These are phyloP conservation scores for Podila clonocystis DNA, from an alignment of 192 early-diverging fungal genomes.

Conservation along the genomic window DNA sequence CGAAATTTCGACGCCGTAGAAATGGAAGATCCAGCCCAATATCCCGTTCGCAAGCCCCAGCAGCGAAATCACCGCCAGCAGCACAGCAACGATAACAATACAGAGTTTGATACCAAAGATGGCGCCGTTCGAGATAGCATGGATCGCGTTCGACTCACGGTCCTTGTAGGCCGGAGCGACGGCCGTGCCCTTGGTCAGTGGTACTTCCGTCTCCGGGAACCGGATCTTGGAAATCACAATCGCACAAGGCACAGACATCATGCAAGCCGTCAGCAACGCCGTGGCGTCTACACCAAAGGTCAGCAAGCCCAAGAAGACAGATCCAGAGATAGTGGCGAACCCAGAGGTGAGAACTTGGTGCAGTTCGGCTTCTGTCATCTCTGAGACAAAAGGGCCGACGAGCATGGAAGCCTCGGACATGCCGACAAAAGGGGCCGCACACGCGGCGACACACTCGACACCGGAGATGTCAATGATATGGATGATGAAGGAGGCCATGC, in stretches of 20 bases:
- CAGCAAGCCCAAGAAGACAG: conserved; percentile 78
- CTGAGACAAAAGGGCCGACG: conserved; percentile 78
- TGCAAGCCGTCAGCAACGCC: conserved; percentile 78
- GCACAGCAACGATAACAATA: conserved; percentile 74
- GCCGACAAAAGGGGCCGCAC: conserved; percentile 86
- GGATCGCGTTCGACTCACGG: conserved; percentile 76
- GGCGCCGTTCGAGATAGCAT: conserved; percentile 84
- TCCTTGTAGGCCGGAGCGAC: conserved; percentile 62
- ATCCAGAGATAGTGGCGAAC: conserved; percentile 88
- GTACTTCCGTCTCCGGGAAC: conserved; percentile 81
- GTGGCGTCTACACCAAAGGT: conserved; percentile 67
- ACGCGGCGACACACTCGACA: conserved; percentile 83
- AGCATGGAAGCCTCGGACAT: conserved; percentile 81
- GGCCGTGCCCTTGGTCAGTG: conserved; percentile 74
- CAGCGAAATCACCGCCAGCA: conserved; percentile 78
- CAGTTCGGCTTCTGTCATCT: conserved; percentile 85
- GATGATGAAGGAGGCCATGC: conserved; percentile 69
- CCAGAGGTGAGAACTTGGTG: conserved; percentile 88
- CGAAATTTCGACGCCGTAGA: conserved; percentile 61
- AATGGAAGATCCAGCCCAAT: conserved; percentile 74
- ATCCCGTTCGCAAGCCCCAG: conserved; percentile 71
- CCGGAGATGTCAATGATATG: conserved; percentile 78
- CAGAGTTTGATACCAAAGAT: conserved; percentile 79
- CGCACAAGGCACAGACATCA: conserved; percentile 90
- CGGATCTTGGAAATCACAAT: conserved; percentile 84